Evolutionary conservation across 768 basidiomycete species (phyloP), one percentile per base, ranked within the genome.

Genomic region (Hygrophorus pudorinus): DNA sequence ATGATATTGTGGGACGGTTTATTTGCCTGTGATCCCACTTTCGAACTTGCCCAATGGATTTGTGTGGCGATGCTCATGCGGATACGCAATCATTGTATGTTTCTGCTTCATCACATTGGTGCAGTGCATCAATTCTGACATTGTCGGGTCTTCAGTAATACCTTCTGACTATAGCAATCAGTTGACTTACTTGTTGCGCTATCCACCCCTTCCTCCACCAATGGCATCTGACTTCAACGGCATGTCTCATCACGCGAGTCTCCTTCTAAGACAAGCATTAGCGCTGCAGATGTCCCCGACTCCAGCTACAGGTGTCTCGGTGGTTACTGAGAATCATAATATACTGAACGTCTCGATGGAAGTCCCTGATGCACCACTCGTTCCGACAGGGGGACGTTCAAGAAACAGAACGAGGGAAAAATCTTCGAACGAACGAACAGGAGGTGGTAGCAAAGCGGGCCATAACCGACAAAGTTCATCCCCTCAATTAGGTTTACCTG

Each of bases 1-100:
- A 79, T 99, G 78, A 68, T 75, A 27, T 58, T 99, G n/a, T 98
- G 96, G 96, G 96, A 99, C 60, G 91, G 85, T 1, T 59, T 98
- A 7, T 94, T 99, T 59, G 89, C 94, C 0, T 82, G 79, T 48
- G 88, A 91, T 63, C 75, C 85, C 14, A 70, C 81, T 0, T 67
- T 94, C 21, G 78, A 82, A 41, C 64, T 96, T 30, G 78, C 83
- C 1, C 79, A 81, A 42, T 93, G 87, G 83, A 68, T 94, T 41
- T 92, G 89, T 56, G 81, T 97, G 14, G 87, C 90, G 1, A 93
- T 98, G 92, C 75, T 99, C 13, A 77, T 98, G 44, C 80, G 96
- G 42, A 88, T 97, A 54, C 81, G 96, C 38, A 91, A 91, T 56
- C 73, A 85, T 56, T 62, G 92, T 91, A 53, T 64, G 88, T 66